A percentile compares a stretch with the other conserved stretches of the same genome.
phyloP scores from a whole-genome alignment of 169 alveolate species.

The Fabrea salina region DNA sequence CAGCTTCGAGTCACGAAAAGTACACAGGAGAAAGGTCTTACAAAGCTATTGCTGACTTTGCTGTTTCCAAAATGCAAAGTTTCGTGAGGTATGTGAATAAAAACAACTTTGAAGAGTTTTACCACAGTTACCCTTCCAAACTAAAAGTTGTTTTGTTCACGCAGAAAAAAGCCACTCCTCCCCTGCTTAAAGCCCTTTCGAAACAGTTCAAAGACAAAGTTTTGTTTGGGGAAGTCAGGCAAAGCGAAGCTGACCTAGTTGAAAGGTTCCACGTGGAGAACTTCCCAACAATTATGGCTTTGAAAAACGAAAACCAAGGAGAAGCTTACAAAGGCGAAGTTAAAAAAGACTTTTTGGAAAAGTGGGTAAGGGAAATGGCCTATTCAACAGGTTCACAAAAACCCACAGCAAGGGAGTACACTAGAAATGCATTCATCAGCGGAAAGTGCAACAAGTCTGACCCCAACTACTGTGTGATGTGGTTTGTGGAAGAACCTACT shows the following conservation, averaged over 20 bases:
- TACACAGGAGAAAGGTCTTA: slow-evolving; percentile 59
- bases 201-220: slow-evolving; percentile 61
- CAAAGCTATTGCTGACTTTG: slow-evolving; percentile 56
- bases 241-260: slow-evolving; percentile 52
- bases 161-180: slow-evolving; percentile 69
- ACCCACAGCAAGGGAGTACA: not conserved
- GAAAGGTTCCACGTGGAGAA: slow-evolving; percentile 43
- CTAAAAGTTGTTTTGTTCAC: slow-evolving; percentile 67
- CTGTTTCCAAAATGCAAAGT: slow-evolving; percentile 63
- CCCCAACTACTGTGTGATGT: not conserved
- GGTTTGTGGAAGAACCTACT: slow-evolving; percentile 10
- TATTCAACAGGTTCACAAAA: not conserved
- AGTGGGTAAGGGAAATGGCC: slow-evolving; percentile 26
- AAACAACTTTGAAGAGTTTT: slow-evolving; percentile 61
- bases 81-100: slow-evolving; percentile 69
- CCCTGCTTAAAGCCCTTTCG: slow-evolving; percentile 66
- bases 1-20: slow-evolving; percentile 48
- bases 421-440: not conserved
- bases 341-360: slow-evolving; percentile 45
- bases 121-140: slow-evolving; percentile 44
- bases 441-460: not conserved
- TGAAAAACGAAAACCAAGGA: slow-evolving; percentile 43
- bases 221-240: slow-evolving; percentile 70
- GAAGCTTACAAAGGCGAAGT: slow-evolving; percentile 63
- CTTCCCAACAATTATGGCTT: slow-evolving; percentile 63